Evolutionary conservation across 257 asterid species (phyloP).

Genomic region (Solanum dulcamara): DNA sequence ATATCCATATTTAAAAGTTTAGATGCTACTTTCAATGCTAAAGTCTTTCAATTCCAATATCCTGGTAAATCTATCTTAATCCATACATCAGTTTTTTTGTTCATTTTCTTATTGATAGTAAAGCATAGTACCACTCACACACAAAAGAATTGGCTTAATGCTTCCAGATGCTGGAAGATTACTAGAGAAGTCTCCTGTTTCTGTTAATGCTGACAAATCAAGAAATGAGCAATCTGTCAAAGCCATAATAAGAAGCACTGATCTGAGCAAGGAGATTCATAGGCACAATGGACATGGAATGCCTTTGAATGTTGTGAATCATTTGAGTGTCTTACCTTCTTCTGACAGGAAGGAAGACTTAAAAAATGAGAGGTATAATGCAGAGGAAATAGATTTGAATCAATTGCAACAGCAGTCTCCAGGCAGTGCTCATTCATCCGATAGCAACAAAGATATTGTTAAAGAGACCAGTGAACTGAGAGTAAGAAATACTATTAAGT

Average conservation of each 20-base stretch:
- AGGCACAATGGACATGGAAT: neutral
- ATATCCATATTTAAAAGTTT: constrained; percentile 42
- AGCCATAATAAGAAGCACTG: neutral
- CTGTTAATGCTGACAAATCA: neutral
- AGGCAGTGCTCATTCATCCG: constrained; percentile 4
- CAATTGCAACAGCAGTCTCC: constrained; percentile 7
- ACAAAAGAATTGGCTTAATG: neutral
- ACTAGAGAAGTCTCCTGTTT: neutral
- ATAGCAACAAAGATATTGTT: constrained; percentile 1
- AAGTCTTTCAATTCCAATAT: constrained; percentile 29
- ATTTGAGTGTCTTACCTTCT: neutral
- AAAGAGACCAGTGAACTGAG: neutral
- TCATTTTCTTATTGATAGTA: neutral
- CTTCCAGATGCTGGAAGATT: neutral
- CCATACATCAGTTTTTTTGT: neutral
- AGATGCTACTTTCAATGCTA: constrained; percentile 44
- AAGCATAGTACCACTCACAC: neutral
- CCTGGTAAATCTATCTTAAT: constrained; percentile 20
- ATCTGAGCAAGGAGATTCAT: neutral
- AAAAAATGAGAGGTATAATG: neutral
- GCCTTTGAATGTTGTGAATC: neutral
- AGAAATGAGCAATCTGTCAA: neutral
- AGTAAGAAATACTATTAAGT: neutral
- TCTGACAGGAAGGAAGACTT: neutral
- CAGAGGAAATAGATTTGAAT: constrained; percentile 7